These are phyloP conservation scores for Aspergillus hancockii DNA, from an alignment of 495 filamentous ascomycete genomes.

Conservation along the genomic window DNA sequence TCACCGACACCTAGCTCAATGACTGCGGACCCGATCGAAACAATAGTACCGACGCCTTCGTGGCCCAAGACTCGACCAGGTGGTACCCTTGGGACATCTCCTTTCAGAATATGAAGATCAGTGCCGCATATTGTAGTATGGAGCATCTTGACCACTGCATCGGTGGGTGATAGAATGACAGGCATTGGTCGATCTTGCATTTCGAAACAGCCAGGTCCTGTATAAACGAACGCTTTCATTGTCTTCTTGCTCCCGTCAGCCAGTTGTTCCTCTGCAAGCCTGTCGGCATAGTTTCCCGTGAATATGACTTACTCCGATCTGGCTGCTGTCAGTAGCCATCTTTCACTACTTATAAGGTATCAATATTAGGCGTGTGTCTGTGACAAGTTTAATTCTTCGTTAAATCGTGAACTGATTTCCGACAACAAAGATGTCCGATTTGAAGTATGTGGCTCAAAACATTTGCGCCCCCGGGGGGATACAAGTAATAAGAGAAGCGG, in stretches of 20 bases:
- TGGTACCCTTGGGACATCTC: conserved; percentile 62
- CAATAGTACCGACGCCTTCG: conserved; percentile 76
- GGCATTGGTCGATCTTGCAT: conserved; percentile 60
- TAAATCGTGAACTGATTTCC: too few relatives aligned
- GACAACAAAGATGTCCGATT: too few relatives aligned
- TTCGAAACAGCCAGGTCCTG: conserved; percentile 4
- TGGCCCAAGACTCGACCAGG: conserved; percentile 81
- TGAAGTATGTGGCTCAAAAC: too few relatives aligned
- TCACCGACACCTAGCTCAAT: conserved; percentile 45
- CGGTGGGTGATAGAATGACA: conserved; percentile 62
- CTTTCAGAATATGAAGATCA: conserved; percentile 75
- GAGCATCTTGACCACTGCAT: conserved; percentile 79
- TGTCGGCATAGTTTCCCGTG: not conserved
- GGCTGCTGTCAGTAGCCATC: too few relatives aligned
- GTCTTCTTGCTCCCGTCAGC: not conserved
- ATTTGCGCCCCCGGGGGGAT: too few relatives aligned
- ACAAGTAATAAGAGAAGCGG: too few relatives aligned
- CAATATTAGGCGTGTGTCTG: too few relatives aligned
- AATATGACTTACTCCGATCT: too few relatives aligned
- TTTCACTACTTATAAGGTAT: too few relatives aligned
- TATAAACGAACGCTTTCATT: conserved; percentile 18
- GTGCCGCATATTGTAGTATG: conserved; percentile 77
- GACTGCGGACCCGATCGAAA: conserved; percentile 63
- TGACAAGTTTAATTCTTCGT: too few relatives aligned
- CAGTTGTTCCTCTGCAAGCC: not conserved